Base-by-base conservation (phyloP, 2,329 filamentous ascomycete species). In the Fusarium protoensiforme region DNA sequence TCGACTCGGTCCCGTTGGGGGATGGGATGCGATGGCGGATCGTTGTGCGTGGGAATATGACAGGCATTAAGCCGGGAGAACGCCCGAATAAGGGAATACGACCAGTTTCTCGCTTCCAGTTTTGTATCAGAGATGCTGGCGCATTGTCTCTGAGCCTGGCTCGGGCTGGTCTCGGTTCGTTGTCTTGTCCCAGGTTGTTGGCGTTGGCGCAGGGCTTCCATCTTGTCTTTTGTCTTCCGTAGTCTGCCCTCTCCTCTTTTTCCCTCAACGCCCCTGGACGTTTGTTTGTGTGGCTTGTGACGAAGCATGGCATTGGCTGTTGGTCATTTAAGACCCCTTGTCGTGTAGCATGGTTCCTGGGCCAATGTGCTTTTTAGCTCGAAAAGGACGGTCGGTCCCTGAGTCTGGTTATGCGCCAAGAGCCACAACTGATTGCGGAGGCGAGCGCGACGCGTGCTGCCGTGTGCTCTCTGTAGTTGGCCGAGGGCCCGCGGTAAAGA, bases 331-430 rank as follows among this genome's bases (percentile, higher is more conserved):
- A 56, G 33, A 41, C 67, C 70, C 71, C 70, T 75, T 68, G 64
- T 39, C 41, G 59, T 65, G 64, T 43, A 39, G 61, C 24, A 69
- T 67, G 61, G 75, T 78, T 75, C 69, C 72, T 71, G 69, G 75
- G 68, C 74, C 75, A 77, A 76, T 77, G 57, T 65, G 65, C 60
- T 66, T 67, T 67, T 67, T 77, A 75, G 75, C 73, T 67, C 67
- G 48, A 33, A 53, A 53, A 20, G 48, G 48, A 53, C n/a, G 48
- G 48, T 33, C 48, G 18, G 48, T 53, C 48, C 48, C 48, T 53
- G 48, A 31, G n/a, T 29, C 27, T 53, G 46, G 46, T 62, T 51
- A 63, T 65, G 46, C 59, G 48, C 31, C 54, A 38, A 39, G 68
- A 71, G 75, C 75, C 75, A 77, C 75, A 77, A 73, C 75, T 77